Conservation (phyloP, 2,329 filamentous ascomycete species). For the Diaporthe helianthi region DNA sequence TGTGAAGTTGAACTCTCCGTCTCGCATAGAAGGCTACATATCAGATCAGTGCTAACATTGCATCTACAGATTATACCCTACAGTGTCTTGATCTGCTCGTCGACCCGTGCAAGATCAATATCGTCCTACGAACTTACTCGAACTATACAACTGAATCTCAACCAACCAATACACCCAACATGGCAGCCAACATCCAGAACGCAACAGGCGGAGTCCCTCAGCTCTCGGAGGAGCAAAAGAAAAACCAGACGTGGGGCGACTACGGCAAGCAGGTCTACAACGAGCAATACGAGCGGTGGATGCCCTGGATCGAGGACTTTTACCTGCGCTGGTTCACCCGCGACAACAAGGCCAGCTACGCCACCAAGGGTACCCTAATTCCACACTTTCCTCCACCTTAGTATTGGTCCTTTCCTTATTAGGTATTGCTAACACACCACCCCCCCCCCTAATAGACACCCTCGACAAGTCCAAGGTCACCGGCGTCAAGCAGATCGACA, state of each 20-base stretch:
- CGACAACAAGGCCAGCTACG: constrained; percentile 78
- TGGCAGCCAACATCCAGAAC: constrained; percentile 11
- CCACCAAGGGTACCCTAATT: constrained; percentile 64
- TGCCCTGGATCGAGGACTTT: constrained; percentile 78
- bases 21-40: neutral
- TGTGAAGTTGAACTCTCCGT: neutral
- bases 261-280: constrained; percentile 66
- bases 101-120: neutral
- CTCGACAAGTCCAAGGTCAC: constrained; percentile 60
- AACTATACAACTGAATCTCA: neutral
- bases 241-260: constrained; percentile 31
- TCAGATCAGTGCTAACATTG: neutral
- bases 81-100: neutral
- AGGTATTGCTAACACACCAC: neutral
- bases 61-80: neutral
- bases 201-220: neutral
- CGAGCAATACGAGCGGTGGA: constrained; percentile 76
- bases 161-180: neutral
- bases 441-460: constrained; percentile 34
- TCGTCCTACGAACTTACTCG: neutral
- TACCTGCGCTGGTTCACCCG: constrained; percentile 77
- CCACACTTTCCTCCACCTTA: neutral
- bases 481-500: constrained; percentile 35
- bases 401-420: too few species aligned
- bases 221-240: constrained; percentile 28